phyloP scores from a whole-genome alignment of 2,329 filamentous ascomycete species.

The Penicillium oxalicum region DNA sequence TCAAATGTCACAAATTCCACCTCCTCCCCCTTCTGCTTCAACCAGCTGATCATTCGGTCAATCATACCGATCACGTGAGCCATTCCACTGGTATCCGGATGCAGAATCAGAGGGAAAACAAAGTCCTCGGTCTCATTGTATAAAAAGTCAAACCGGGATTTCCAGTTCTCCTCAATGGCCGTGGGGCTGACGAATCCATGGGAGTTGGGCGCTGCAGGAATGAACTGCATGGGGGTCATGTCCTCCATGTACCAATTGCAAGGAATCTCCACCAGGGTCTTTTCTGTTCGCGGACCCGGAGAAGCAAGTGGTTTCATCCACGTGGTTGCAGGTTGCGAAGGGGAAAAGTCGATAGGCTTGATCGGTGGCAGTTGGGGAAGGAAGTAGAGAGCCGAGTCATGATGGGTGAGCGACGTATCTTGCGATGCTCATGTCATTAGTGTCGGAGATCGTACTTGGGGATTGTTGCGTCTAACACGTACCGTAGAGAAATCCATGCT shows the following conservation, averaged over 20 bases:
- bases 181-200: conserved; percentile 54
- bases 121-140: conserved; percentile 38
- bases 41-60: conserved; percentile 47
- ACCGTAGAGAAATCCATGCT: conserved; percentile 41
- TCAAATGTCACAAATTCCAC: conserved; percentile 29
- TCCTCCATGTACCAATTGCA: conserved; percentile 45
- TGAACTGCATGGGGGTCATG: conserved; percentile 43
- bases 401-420: conserved; percentile 40
- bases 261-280: conserved; percentile 38
- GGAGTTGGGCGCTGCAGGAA: conserved; percentile 44
- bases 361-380: conserved; percentile 32
- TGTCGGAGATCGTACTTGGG: neutral
- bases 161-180: conserved; percentile 57
- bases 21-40: conserved; percentile 37
- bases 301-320: conserved; percentile 41
- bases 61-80: conserved; percentile 57
- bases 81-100: conserved; percentile 56
- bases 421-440: neutral
- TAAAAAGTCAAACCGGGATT: conserved; percentile 55
- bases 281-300: conserved; percentile 1
- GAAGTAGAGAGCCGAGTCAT: conserved; percentile 40
- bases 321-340: conserved; percentile 30
- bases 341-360: conserved; percentile 39
- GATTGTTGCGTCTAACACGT: neutral
- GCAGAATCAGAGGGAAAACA: conserved; percentile 50